Conservation (phyloP, 805 yeast genomes). For the Pichia eremophila region DNA sequence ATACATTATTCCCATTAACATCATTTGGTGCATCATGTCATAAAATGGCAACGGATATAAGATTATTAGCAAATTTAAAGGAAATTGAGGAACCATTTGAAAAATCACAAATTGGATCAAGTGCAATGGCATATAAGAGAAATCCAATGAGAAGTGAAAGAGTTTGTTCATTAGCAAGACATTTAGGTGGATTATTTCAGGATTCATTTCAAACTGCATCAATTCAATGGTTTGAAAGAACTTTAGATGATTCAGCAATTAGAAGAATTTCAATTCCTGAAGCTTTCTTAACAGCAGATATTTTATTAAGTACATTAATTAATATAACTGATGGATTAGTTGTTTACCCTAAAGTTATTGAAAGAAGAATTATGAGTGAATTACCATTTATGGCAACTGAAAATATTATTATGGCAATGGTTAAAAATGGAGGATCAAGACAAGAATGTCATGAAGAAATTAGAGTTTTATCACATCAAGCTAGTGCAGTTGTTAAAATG, state of each 20-base stretch:
- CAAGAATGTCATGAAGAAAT: slow-evolving; percentile 98
- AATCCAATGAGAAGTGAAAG: slow-evolving; percentile 99
- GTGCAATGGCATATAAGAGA: slow-evolving; percentile 99
- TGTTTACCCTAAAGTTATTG: slow-evolving; percentile 97
- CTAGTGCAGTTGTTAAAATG: slow-evolving; percentile 93
- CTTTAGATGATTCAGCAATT: slow-evolving; percentile 95
- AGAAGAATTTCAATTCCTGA: slow-evolving; percentile 95
- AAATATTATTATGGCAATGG: slow-evolving; percentile 99
- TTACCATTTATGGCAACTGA: slow-evolving; percentile 99
- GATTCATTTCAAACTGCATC: slow-evolving; percentile 96
- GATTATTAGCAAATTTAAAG: slow-evolving; percentile 91
- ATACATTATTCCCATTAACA: slow-evolving; percentile 83
- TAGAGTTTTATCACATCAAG: slow-evolving; percentile 94
- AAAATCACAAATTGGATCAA: slow-evolving; percentile 95
- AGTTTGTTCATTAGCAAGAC: slow-evolving; percentile 97
- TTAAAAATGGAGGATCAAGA: slow-evolving; percentile 93
- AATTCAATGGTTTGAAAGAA: slow-evolving; percentile 99
- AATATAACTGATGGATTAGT: slow-evolving; percentile 94
- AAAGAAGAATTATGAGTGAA: slow-evolving; percentile 88
- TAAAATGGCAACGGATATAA: slow-evolving; percentile 94
- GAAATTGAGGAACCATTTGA: slow-evolving; percentile 98
- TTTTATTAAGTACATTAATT: slow-evolving; percentile 75
- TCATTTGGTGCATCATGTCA: slow-evolving; percentile 95
- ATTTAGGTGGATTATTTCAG: slow-evolving; percentile 79
- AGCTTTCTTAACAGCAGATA: slow-evolving; percentile 94